Conservation (phyloP, 176 grass and related monocot species). For the Carex scoparia region DNA sequence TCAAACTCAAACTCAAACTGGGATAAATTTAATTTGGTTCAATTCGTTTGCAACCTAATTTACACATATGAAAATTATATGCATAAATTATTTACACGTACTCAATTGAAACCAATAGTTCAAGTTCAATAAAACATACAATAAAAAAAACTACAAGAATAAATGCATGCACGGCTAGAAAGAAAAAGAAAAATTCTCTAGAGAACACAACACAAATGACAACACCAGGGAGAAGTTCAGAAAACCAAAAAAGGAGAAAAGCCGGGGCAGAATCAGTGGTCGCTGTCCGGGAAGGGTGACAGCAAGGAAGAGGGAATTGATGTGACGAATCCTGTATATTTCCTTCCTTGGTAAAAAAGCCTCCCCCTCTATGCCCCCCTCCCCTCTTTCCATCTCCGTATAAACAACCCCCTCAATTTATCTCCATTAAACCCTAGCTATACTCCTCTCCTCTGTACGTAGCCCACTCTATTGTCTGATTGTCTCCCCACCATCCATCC, state of each 20-base stretch:
- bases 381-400: conserved; percentile 36
- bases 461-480: neutral
- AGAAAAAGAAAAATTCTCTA: too few species aligned
- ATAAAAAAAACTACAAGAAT: too few species aligned
- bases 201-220: neutral
- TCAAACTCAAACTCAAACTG: too few species aligned
- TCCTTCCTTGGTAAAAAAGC: conserved; percentile 67
- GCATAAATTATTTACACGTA: too few species aligned
- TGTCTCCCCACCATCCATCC: neutral
- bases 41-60: too few species aligned
- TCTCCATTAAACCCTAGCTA: neutral
- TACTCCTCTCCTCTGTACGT: neutral
- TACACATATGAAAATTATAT: too few species aligned
- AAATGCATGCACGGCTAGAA: too few species aligned
- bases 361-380: conserved; percentile 10
- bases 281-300: conserved; percentile 55
- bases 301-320: conserved; percentile 43
- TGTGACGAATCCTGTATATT: conserved; percentile 93
- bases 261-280: conserved; percentile 21
- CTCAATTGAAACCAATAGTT: too few species aligned
- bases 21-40: too few species aligned
- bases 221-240: neutral
- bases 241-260: neutral
- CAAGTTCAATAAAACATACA: too few species aligned
- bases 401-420: conserved; percentile 20